A percentile compares a stretch with the other conserved stretches of the same genome.
Conservation (phyloP, 768 basidiomycete genomes). For the Megacollybia marginata region DNA sequence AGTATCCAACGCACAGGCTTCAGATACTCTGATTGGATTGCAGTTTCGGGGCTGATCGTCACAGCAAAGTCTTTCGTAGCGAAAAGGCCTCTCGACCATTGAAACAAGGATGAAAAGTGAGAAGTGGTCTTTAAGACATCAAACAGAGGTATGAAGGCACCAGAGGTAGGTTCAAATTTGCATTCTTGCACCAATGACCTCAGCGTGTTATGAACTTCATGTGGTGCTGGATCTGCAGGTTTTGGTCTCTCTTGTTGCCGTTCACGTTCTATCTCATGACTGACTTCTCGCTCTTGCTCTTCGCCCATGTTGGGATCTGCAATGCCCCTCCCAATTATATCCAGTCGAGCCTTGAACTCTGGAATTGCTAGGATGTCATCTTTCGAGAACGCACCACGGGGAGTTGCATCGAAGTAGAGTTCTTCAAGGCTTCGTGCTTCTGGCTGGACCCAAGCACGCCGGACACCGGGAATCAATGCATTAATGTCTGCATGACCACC, state of each 20-base stretch:
- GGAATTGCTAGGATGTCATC: not conserved
- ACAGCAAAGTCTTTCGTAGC: conserved; percentile 8
- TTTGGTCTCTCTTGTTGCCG: conserved; percentile 10
- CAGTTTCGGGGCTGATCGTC: not conserved
- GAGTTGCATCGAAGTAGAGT: conserved; percentile 12
- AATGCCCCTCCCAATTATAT: conserved; percentile 2
- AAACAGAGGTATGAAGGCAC: not conserved
- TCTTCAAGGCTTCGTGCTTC: conserved; percentile 19
- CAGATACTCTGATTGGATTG: conserved; percentile 7
- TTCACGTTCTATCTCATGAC: conserved; percentile 15
- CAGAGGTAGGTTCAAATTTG: not conserved
- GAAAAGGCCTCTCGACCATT: not conserved
- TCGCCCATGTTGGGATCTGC: not conserved
- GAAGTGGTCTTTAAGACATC: no score
- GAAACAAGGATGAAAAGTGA: no score
- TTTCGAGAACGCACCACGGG: not conserved
- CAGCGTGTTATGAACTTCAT: conserved; percentile 16
- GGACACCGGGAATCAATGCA: not conserved
- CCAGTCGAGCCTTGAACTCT: conserved; percentile 5
- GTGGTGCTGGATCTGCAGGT: conserved; percentile 8
- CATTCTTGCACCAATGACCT: not conserved
- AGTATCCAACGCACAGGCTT: conserved; percentile 23
- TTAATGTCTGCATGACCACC: not conserved
- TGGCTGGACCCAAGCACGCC: conserved; percentile 16
- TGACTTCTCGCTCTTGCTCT: conserved; percentile 19